phyloP scores from a whole-genome alignment of 2,329 filamentous ascomycete genomes.

The Xylaria sp. region DNA sequence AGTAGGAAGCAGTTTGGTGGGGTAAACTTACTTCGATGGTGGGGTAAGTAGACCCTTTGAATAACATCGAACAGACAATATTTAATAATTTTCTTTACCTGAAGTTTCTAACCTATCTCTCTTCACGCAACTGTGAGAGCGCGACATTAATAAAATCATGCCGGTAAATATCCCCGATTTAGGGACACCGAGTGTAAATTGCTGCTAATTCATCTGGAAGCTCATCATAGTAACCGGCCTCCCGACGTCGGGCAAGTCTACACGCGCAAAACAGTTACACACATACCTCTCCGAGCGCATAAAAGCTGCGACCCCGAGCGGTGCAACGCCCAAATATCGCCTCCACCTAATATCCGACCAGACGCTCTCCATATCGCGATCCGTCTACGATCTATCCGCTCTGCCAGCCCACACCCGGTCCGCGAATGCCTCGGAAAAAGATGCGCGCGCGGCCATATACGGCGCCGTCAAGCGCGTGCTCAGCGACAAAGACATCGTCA shows the following conservation, averaged over 20 bases:
- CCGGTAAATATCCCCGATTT: slow-evolving; percentile 27
- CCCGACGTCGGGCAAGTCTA: slow-evolving; percentile 76
- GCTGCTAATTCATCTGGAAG: slow-evolving; percentile 52
- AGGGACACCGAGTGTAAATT: not conserved
- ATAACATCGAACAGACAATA: not conserved
- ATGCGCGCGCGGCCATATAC: slow-evolving; percentile 80
- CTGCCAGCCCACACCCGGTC: slow-evolving; percentile 71
- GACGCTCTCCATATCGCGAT: slow-evolving; percentile 73
- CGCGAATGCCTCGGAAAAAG: slow-evolving; percentile 81
- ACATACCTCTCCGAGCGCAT: slow-evolving; percentile 71
- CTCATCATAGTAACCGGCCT: slow-evolving; percentile 75
- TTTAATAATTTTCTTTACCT: not conserved
- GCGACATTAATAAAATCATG: slow-evolving; percentile 21
- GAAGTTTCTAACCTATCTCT: not conserved
- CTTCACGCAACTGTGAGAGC: not conserved
- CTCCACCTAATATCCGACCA: slow-evolving; percentile 81
- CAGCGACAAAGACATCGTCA: slow-evolving; percentile 77
- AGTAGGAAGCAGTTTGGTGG: not conserved
- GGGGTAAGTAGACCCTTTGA: not conserved
- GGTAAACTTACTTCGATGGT: not conserved
- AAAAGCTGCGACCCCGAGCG: slow-evolving; percentile 48
- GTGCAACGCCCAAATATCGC: slow-evolving; percentile 62
- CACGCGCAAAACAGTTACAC: slow-evolving; percentile 73
- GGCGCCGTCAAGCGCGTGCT: slow-evolving; percentile 82
- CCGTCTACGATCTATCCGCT: slow-evolving; percentile 75